Evolutionary conservation across 208 protist genomes (phyloP), one percentile per base, ranked within the genome.

Genomic region (Wallacemonas sp.): DNA sequence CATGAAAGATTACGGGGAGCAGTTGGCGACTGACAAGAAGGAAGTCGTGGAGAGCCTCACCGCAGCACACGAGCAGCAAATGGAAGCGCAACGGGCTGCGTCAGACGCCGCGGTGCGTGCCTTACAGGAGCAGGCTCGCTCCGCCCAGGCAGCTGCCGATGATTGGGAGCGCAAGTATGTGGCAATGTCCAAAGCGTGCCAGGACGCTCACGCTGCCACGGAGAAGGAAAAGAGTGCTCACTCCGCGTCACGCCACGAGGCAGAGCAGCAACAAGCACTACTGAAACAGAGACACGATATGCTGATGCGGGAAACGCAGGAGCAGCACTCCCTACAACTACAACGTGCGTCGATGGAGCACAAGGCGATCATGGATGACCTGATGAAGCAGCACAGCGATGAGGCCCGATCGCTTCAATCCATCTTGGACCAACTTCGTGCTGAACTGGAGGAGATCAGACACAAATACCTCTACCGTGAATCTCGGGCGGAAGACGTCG

Each of bases 381-480:
- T 81, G 64, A 47, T 62, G 44, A 42, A 49, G 46, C 84, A 91
- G 62, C 68, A 80, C 38, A 22, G 54, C 5, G 74, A 79, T 21
- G 80, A 89, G 59, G 72, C 66, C 2, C 60, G 30, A 1, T 46
- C 42, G 19, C 74, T 90, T 31, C 66, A 80, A 30, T 44, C 38
- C 21, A 12, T 75, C 14, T 31, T 90, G 24, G 74, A 62, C 19
- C 63, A 90, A 58, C 73, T 95, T 22, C 71, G 66, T 1, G 49
- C 38, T 12, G 70, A 65, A 4, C 54, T 85, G 5, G 73, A 86
- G 60, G 80, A 92, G 41, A 73, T 97, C 31, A 85, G 95, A 61
- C 72, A 96, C 71, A 88, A 91, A 67, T 97, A 97, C 65, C 75
- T 89, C 54, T 97, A 91, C 70, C 89, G 94, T 27, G 94, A 98